Base-by-base conservation (phyloP, 164 flowering plant species). In the Malania oleifera region DNA sequence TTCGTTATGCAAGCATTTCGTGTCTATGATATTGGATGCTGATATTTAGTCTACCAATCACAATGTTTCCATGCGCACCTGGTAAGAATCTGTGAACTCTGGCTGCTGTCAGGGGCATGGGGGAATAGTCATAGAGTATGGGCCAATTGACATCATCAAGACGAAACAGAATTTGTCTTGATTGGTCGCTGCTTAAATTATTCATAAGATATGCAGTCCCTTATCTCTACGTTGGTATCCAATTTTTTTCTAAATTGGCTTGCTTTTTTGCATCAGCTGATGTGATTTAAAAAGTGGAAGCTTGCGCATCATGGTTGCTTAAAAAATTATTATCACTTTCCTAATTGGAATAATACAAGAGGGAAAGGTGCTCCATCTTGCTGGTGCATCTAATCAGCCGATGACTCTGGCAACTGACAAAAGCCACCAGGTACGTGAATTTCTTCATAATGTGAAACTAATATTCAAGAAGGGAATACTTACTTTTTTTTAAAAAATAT, bases 221-320 rank as follows among this genome's bases (percentile, higher is more conserved):
- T 24, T 49, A 23, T 52, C 1, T 17, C 56, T 44, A 60, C 49
- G 39, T 28, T 67, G 50, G 38, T 7, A 55, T 18, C 43, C 5
- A 7, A 10, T 3, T 29, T 31, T n/a, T 46, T 54, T 54, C 43
- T n/a, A 54, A 25, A 6, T 31, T 20, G 38, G 28, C 22, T 25
- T 18, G 28, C 61, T 57, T 62, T n/a, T 61, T 57, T 57, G 46
- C 58, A 34, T 57, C 62, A 62, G 57, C 65, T 46, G 61, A 67
- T 61, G 61, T 48, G 65, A 67, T 41, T 35, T n/a, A n/a, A 20
- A 54, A 53, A 22, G 10, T 35, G 43, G 40, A 1, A 0, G 17
- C 10, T 24, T 22, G 20, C n/a, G n/a, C 52, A 47, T 63, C 49
- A 48, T 7, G 60, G 17, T 63, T 38, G 67, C 60, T 56, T 63